A percentile compares a stretch with the other conserved stretches of the same genome.
phyloP scores from a whole-genome alignment of 2,329 filamentous ascomycete species.

The Penicillium sp. region DNA sequence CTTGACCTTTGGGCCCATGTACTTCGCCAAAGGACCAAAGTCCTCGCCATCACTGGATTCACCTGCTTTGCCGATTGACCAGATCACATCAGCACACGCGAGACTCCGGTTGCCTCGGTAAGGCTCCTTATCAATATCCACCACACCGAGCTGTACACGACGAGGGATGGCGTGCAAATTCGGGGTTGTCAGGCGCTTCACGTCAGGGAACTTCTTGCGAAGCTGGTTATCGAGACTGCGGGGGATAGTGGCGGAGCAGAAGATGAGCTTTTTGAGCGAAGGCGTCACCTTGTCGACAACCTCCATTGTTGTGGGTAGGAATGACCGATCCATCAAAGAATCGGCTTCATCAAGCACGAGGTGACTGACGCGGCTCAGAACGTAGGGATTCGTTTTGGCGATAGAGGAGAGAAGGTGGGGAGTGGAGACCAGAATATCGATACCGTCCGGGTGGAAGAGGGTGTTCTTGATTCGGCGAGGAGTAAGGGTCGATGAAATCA shows the following conservation, averaged over 20 bases:
- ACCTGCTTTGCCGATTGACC: constrained; percentile 82
- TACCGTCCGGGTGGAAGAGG: constrained; percentile 74
- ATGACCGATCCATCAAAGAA: constrained; percentile 90
- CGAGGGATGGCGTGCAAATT: constrained; percentile 95
- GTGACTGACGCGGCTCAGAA: constrained; percentile 86
- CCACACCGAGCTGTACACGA: constrained; percentile 86
- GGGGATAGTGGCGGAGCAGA: constrained; percentile 96
- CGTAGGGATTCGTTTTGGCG: constrained; percentile 82
- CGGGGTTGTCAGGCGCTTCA: constrained; percentile 83
- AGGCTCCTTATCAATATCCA: constrained; percentile 88
- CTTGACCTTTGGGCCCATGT: constrained; percentile 61
- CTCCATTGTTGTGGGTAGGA: constrained; percentile 74
- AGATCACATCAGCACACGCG: constrained; percentile 92
- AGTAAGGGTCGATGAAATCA: constrained; percentile 74
- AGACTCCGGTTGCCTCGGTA: constrained; percentile 91
- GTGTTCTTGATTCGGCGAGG: constrained; percentile 78
- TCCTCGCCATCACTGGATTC: constrained; percentile 37
- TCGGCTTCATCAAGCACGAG: constrained; percentile 94
- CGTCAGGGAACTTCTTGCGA: constrained; percentile 75
- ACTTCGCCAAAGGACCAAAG: constrained; percentile 31
- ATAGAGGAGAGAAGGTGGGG: constrained; percentile 88
- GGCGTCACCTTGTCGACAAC: constrained; percentile 80
- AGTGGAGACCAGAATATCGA: constrained; percentile 83
- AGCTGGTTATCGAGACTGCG: constrained; percentile 82
- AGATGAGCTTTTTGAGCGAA: constrained; percentile 78